Base-by-base conservation (phyloP, 495 filamentous ascomycete species). In the Aspergillus heteromorphus region DNA sequence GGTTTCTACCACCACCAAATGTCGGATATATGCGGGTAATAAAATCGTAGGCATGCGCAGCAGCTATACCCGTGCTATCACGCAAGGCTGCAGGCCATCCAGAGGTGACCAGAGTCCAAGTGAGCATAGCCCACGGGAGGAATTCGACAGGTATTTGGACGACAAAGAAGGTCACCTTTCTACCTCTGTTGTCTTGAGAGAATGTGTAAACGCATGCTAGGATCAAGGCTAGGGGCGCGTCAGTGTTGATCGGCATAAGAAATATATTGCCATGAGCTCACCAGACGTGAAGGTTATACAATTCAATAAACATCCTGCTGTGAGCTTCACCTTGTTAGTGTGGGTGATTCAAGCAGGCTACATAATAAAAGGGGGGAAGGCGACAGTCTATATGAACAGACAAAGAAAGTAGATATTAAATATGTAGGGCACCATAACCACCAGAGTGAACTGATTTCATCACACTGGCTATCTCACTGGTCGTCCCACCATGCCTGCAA, bases 381-480 rank as follows among this genome's bases (percentile, higher is more conserved):
- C 1, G 13, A 48, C 31, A 56, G 48, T 55, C 63, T 56, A 56
- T 23, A n/a, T n/a, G n/a, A n/a, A n/a, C n/a, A 41, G 7, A 21
- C 47, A 17, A 30, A 43, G 49, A 63, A 58, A 47, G 64, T 43
- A 53, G 36, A 55, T 55, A 51, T 62, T 56, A 57, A 57, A 61
- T 72, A 89, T 96, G 89, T 96, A 96, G 89, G 90, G 88, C 83
- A 84, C 83, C 80, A 80, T 75, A 87, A 92, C 82, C 83, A 84
- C 89, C 81, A 79, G 77, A 67, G 80, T 70, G 73, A 84, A 87
- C 67, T 64, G 71, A 74, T 70, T 59, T 70, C 68, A 77, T 83
- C 82, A 74, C 73, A 76, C 71, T 73, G 79, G 85, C 80, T 86
- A 88, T 92, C 89, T 89, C 86, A 89, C 78, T 80, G 81, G 80